Evolutionary conservation across 768 basidiomycete species (phyloP).

Genomic region (Agaricus sinodeliciosus): DNA sequence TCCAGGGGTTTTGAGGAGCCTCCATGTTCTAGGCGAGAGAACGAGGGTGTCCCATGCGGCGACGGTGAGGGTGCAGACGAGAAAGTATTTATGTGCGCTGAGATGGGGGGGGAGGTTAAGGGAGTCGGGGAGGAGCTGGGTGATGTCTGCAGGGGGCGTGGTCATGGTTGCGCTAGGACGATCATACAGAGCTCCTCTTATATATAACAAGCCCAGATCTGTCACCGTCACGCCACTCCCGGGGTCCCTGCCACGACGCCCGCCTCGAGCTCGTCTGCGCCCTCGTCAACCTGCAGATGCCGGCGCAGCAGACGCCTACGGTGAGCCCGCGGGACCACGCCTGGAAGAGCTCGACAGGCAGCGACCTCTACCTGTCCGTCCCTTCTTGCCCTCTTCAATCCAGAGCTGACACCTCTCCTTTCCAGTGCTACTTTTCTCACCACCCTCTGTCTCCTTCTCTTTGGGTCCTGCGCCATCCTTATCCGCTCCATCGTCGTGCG

Average conservation of each 20-base stretch:
- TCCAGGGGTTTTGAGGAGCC: constrained; percentile 51
- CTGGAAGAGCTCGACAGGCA: constrained; percentile 15
- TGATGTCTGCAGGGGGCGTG: constrained; percentile 11
- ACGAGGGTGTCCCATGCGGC: constrained; percentile 89
- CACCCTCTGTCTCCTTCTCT: constrained; percentile 60
- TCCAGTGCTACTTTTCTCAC: constrained; percentile 66
- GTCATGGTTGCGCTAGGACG: neutral
- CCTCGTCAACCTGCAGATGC: constrained; percentile 8
- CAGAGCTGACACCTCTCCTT: too few relatives aligned
- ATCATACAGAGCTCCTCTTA: too few relatives aligned
- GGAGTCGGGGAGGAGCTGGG: constrained; percentile 47
- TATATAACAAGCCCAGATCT: neutral
- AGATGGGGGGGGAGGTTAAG: constrained; percentile 74
- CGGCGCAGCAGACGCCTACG: constrained; percentile 13
- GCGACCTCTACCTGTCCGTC: constrained; percentile 42
- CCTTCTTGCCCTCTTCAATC: too few relatives aligned
- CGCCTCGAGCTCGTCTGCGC: too few relatives aligned
- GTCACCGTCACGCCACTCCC: neutral
- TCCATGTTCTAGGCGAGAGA: constrained; percentile 72
- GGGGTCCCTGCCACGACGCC: neutral
- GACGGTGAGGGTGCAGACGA: constrained; percentile 85
- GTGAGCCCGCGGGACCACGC: constrained; percentile 6
- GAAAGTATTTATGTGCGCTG: constrained; percentile 83
- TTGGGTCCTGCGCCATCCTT: constrained; percentile 58
- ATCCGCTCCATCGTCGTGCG: constrained; percentile 57